These are phyloP conservation scores for Xylaria sp. DNA, from an alignment of 2,329 filamentous ascomycete species.

Conservation along the genomic window DNA sequence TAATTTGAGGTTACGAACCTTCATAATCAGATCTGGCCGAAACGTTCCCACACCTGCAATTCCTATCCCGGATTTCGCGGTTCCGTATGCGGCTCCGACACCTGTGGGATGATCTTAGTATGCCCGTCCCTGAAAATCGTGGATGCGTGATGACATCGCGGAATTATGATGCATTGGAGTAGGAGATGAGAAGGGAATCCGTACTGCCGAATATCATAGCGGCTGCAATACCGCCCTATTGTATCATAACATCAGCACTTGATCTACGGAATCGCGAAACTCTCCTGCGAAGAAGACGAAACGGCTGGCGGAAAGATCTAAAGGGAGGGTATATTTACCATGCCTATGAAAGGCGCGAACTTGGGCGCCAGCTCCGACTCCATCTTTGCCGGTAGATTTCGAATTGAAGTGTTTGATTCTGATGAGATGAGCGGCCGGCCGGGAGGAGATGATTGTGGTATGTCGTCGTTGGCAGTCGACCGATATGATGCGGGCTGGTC, in stretches of 20 bases:
- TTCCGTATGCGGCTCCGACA: constrained; percentile 84
- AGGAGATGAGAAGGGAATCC: constrained; percentile 46
- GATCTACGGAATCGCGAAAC: not conserved
- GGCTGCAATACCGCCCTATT: constrained; percentile 78
- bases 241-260: constrained; percentile 17
- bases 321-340: constrained; percentile 65
- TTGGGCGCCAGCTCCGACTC: constrained; percentile 75
- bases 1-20: constrained; percentile 64
- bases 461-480: not conserved
- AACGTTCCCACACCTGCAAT: constrained; percentile 88
- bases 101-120: constrained; percentile 55
- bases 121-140: constrained; percentile 41
- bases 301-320: constrained; percentile 24
- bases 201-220: constrained; percentile 88
- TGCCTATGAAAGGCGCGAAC: constrained; percentile 89
- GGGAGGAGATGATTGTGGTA: not conserved
- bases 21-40: constrained; percentile 90
- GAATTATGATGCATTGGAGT: constrained; percentile 20
- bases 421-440: not conserved
- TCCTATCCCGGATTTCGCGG: constrained; percentile 87
- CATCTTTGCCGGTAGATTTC: constrained; percentile 33
- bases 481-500: constrained; percentile 10
- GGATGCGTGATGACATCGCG: not conserved
- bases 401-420: not conserved
- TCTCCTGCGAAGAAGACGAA: constrained; percentile 35